Evolutionary conservation across 140 eudicot species (phyloP), one percentile per base, ranked within the genome.

Genomic region (Cichorium intybus): DNA sequence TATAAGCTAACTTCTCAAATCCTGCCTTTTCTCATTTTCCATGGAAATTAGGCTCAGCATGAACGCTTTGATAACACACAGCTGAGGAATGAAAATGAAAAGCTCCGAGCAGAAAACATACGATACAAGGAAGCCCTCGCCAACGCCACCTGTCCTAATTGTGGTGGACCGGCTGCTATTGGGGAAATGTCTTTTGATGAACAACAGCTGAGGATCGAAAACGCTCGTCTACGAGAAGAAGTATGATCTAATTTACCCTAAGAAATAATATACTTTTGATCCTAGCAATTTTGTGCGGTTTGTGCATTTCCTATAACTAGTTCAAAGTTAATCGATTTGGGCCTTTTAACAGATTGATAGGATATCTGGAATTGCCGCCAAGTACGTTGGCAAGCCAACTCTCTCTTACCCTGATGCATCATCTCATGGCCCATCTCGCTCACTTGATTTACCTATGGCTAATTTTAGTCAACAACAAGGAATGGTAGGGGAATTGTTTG

Each of bases 151-250:
- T 93, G 99, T 56, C 97, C 99, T 23, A 93, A 77, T 69, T 93
- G 99, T 33, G 97, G 99, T 1, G 97, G 97, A 23, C 97, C 95
- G 0, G 90, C 97, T 56, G 82, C 95, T 48, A 75, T 88, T 17
- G 99, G 95, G 31, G 97, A 93, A 70, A 93, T 88, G 97, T 93
- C 99, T 2, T 88, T 85, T 28, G 97, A 93, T 49, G 99, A 93
- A 73, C 97, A 93, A 61, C 97, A 93, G 10, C 61, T 93, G 69
- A 83, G 97, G 75, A 79, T 93, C 23, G 99, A 93, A 50, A 93
- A 93, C 78, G 88, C 86, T 65, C 93, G 94, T 52, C 71, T 93
- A 27, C 84, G 95, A 57, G 97, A 93, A 71, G 99, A 93, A 88
- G 99, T 93, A 81, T 23, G 45, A 28, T n/a, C 23, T 0, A 18